Conservation (phyloP, 2,329 filamentous ascomycete species). For the Colletotrichum sp. region DNA sequence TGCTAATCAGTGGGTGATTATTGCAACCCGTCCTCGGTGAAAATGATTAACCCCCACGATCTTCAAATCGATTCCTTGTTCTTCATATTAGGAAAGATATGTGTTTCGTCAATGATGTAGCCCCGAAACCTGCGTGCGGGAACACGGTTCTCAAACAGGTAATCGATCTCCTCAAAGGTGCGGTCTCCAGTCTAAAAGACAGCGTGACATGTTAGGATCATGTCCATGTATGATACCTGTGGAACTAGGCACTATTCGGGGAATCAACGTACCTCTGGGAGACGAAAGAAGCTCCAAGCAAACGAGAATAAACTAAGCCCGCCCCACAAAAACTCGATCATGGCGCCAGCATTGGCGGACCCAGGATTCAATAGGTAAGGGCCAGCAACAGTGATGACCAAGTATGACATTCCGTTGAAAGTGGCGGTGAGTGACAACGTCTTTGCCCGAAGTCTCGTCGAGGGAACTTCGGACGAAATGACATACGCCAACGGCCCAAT, state of each 20-base stretch:
- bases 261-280: neutral
- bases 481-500: neutral
- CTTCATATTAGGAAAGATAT: neutral
- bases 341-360: neutral
- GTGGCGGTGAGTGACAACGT: neutral
- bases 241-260: neutral
- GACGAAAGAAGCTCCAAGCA: neutral
- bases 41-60: neutral
- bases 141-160: neutral
- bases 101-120: neutral
- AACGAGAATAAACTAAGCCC: neutral
- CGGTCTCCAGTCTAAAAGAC: neutral
- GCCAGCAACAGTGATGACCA: neutral
- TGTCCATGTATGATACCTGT: neutral
- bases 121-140: neutral
- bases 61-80: neutral
- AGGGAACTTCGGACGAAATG: neutral
- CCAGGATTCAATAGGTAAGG: neutral
- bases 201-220: neutral
- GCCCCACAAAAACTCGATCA: neutral
- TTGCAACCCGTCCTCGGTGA: neutral
- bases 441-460: neutral
- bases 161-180: neutral
- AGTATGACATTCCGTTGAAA: neutral
- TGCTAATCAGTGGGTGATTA: fast-evolving